Base-by-base conservation (phyloP, 345 rosid genomes). In the Tarenaya hassleriana region DNA sequence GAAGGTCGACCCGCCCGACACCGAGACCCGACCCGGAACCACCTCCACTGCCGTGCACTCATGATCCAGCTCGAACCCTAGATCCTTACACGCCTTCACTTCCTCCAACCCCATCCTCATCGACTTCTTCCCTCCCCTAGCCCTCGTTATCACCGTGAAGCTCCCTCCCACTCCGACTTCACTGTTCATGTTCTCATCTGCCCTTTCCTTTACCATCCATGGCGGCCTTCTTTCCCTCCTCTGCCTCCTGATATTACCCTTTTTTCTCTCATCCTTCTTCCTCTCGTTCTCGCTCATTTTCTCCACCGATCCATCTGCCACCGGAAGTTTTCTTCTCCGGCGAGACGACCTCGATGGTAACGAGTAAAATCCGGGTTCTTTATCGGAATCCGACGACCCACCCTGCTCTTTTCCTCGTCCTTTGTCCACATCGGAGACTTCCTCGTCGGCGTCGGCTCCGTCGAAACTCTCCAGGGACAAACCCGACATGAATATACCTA, bases 61-160 rank as follows among this genome's bases (percentile, higher is more conserved):
- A n/a, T n/a, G n/a, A n/a, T n/a, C n/a, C n/a, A n/a, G n/a, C n/a
- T 91, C 98, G 45, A 91, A 84, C 33, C 98, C 98, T 20, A 91
- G 78, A 59, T 91, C 96, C 55, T 82, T 73, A 55, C 98, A 91
- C 7, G 98, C 98, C 41, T 84, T 86, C 33, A 83, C 80, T 62
- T 86, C 95, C 44, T 75, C 88, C 67, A 84, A 42, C 10, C 78
- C 96, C 96, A 87, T 84, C 62, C 84, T 80, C 74, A 91, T 10
- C 0, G 89, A 63, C 62, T 82, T 72, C 8, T 56, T 59, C 52
- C 98, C 98, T 62, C 98, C 98, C 55, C 75, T 87, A 0, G 96
- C 86, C 73, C 83, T 77, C 27, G 94, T 77, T 41, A 91, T 80
- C 69, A 91, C 82, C 77, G 86, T 61, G 63, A 84, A 1, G 0